Base-by-base conservation (phyloP, 495 filamentous ascomycete species). In the Bathelium albidoporum region DNA sequence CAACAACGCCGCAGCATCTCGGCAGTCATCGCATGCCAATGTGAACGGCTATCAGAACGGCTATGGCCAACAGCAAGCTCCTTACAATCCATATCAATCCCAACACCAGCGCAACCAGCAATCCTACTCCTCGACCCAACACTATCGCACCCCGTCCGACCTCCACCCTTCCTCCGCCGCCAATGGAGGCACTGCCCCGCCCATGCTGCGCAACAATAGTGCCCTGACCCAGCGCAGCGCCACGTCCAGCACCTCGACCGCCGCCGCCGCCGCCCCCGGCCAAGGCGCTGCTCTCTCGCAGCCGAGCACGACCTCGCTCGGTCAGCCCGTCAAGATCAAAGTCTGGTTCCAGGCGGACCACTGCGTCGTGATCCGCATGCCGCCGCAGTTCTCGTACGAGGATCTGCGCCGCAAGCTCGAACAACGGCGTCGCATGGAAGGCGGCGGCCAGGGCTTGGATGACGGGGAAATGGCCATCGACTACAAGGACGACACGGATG, bases 281-380 rank as follows among this genome's bases (percentile, higher is more conserved):
- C n/a, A n/a, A n/a, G n/a, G n/a, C n/a, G n/a, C n/a, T 61, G 66
- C 64, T 32, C 34, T 39, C 20, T 11, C 49, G 64, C 65, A 55
- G 63, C 60, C 28, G 71, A 77, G 63, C n/a, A 58, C 55, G 68
- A 1, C 49, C 9, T 55, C 49, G 22, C 49, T 55, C 5, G 49
- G 49, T 9, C 49, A 55, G 24, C 78, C 79, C 1, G 84, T 96
- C 76, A 97, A 96, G 74, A 89, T 98, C 72, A 98, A 98, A 76
- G 86, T 97, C 41, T 75, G 73, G 69, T 92, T 88, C 75, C 95
- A 90, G 77, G 83, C 89, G 66, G 89, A 94, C 68, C 92, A 97
- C 66, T 81, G 91, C 64, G 91, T 96, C 68, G 87, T 92, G 45
- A 91, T 98, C 69, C 86, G 91, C 49, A 87, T 97, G 43, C 89